Base-by-base conservation (phyloP, 257 asterid genomes). In the Perilla frutescens region DNA sequence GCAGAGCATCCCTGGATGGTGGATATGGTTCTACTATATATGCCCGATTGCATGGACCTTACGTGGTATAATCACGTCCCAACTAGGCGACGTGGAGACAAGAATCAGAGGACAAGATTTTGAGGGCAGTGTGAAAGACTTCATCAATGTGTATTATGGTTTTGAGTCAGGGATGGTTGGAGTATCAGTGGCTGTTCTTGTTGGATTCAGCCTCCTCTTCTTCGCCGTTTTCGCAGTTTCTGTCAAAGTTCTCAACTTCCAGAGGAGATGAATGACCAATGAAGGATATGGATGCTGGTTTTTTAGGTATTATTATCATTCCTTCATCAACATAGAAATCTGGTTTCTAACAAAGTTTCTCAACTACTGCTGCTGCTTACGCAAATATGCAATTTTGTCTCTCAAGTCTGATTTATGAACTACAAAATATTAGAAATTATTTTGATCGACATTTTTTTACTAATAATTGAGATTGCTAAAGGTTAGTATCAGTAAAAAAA, bases 21-120 rank as follows among this genome's bases (percentile, higher is more conserved):
- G 98, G 98, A 62, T 90, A 80, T 92, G 98, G 98, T 92, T 84
- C 85, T 90, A 92, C 77, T 88, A 92, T 69, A 85, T 92, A 61
- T 87, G 90, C 78, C 98, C 98, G 8, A 59, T 87, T 56, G 84
- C 94, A 1, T 92, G 98, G 98, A 85, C 87, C 4, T 72, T 92
- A 68, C 83, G 96, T 15, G 98, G 98, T 56, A 87, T 90, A 31
- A 87, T 90, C 47, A 83, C 83, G 56, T 92, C 98, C 41, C 98
- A 90, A 74, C 91, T 92, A 11, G 96, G 98, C 0, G 97, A 88
- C 31, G 91, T 92, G 1, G 89, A 88, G 74, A 83, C 91, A 2
- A 54, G 4, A 3, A 78, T 87, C 15, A 66, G 14, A 3, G 97
- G 88, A n/a, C 90, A 86, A 4, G 84, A 73, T 36, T 92, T 84